Evolutionary conservation across 129 eudicot genomes (phyloP).

Genomic region (Glebionis coronaria): DNA sequence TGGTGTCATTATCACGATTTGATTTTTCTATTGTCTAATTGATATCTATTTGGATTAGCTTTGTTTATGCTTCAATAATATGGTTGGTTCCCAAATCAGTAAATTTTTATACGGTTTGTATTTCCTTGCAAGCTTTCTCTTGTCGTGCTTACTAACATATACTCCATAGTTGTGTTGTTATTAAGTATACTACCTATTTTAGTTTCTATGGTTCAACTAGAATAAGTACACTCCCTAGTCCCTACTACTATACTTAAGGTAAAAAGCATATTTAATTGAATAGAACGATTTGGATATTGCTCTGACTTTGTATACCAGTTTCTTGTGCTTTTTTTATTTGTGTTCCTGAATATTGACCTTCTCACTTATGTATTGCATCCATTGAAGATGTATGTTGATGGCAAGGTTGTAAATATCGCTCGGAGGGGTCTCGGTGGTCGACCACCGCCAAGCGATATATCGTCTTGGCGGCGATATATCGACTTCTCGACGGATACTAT

Average conservation of each 20-base stretch:
- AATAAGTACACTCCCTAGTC: not conserved
- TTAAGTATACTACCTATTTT: not conserved
- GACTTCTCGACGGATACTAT: too few species aligned
- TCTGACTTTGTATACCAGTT: not conserved
- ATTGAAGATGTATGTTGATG: not conserved
- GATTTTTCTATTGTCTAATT: not conserved
- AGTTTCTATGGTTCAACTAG: not conserved
- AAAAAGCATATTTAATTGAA: not conserved
- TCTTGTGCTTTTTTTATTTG: not conserved
- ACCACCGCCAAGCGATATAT: too few species aligned
- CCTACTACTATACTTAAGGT: not conserved
- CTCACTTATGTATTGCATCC: not conserved
- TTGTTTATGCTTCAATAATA: not conserved
- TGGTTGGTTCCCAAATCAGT: constrained; percentile 1
- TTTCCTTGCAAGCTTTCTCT: not conserved
- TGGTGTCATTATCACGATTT: not conserved
- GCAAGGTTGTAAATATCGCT: too few species aligned
- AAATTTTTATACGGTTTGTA: not conserved
- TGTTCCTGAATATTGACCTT: not conserved
- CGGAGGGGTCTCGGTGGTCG: too few species aligned
- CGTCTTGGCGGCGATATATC: too few species aligned
- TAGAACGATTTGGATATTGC: not conserved
- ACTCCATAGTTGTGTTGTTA: not conserved
- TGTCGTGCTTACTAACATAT: not conserved
- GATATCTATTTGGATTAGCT: not conserved